Evolutionary conservation across 1,284 basidiomycete species (phyloP).

Genomic region (Apiotrichum montevideense): DNA sequence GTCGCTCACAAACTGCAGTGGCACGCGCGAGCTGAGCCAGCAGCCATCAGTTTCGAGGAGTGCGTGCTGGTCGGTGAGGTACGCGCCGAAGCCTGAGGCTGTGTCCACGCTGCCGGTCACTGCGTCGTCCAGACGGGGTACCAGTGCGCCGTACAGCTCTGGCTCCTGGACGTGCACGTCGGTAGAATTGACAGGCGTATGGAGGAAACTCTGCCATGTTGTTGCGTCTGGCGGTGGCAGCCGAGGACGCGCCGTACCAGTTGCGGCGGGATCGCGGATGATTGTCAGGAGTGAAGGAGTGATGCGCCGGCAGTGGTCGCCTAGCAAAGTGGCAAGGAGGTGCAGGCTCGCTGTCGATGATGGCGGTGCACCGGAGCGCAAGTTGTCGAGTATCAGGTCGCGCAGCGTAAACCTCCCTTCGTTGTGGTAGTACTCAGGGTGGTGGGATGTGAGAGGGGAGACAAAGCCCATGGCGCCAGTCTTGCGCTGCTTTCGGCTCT

Average conservation of each 20-base stretch:
- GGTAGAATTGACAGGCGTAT: constrained; percentile 18
- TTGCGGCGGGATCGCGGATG: constrained; percentile 60
- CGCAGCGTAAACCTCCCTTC: constrained; percentile 79
- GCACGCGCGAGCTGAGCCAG: constrained; percentile 19
- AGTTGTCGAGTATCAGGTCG: constrained; percentile 72
- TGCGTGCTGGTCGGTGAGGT: constrained; percentile 34
- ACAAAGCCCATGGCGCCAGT: constrained; percentile 26
- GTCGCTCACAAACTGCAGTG: constrained; percentile 20
- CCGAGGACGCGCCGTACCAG: constrained; percentile 19
- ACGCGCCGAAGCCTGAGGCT: constrained; percentile 68
- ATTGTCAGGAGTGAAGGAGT: constrained; percentile 63
- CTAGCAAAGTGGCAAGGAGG: constrained; percentile 67
- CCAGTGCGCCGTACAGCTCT: constrained; percentile 69
- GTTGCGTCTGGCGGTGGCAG: constrained; percentile 12
- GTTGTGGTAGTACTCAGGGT: constrained; percentile 60
- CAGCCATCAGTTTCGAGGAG: constrained; percentile 28
- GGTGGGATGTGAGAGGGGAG: constrained; percentile 19
- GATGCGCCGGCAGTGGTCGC: constrained; percentile 62
- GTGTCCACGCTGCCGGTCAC: constrained; percentile 59
- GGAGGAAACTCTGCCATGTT: constrained; percentile 3
- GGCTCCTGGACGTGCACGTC: constrained; percentile 35
- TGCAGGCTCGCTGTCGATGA: constrained; percentile 70
- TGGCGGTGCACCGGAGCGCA: constrained; percentile 60
- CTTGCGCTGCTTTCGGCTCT: constrained; percentile 12
- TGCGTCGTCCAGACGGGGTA: constrained; percentile 70